Base-by-base conservation (phyloP, 1,284 basidiomycete genomes). In the Somion occarium region DNA sequence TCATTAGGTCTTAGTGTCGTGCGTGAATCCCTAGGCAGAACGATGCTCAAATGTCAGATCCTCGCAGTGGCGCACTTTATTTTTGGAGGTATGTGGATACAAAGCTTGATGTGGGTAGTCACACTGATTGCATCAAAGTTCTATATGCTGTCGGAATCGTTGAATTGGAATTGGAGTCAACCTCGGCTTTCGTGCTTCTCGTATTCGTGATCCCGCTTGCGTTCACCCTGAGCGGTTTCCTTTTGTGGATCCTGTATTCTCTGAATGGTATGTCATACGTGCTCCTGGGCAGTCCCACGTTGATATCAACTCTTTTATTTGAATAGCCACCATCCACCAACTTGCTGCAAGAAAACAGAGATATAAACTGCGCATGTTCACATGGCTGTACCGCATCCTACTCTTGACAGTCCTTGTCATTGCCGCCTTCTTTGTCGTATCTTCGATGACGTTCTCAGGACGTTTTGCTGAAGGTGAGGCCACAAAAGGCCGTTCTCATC, bases 181-280 rank as follows among this genome's bases (percentile, higher is more conserved):
- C 91, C 0, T 89, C 89, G 11, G 84, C 89, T 0, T 70, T 92
- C 45, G 66, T 91, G 41, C 78, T 95, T 34, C 73, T 95, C 45
- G 61, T 93, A 55, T 91, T 95, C 66, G 91, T 98, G 58, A 88
- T 98, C 61, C 96, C 96, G 1, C 76, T 99, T 39, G 89, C 95
- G 0, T 87, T 98, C 67, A 96, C 95, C 0, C 76, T 99, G 30
- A 97, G 94, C 45, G 85, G 86, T 1, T 98, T 98, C 76, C 78
- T 98, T 41, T 80, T 96, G 62, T 98, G 96, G 96, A 98, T 94
- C 53, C 83, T 94, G 69, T 86, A 93, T 65, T 81, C 88, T n/a
- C 73, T 94, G 50, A 92, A 93, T 61, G 84, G 90, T 90, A 58
- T 27, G 75, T 67, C 22, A 58, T n/a, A n/a, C n/a, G n/a, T n/a